Evolutionary conservation across 2,329 filamentous ascomycete genomes (phyloP).

Genomic region (Talaromyces sp.): DNA sequence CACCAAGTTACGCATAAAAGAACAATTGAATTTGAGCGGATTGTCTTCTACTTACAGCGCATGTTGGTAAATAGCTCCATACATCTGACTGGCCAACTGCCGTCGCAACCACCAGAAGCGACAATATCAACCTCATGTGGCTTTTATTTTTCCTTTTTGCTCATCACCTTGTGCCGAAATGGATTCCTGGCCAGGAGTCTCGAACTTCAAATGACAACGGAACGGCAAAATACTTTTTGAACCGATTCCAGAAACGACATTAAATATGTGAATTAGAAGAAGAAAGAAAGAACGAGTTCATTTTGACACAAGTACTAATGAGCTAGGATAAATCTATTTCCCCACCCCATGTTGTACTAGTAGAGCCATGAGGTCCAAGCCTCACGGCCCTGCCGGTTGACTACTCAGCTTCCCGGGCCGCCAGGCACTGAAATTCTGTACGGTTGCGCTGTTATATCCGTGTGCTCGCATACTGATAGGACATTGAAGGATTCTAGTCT

Average conservation of each 20-base stretch:
- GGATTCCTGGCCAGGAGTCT: not conserved
- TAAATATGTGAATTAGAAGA: not conserved
- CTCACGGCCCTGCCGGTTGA: not conserved
- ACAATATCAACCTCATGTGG: not conserved
- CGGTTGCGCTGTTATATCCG: not conserved
- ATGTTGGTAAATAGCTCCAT: slow-evolving; percentile 10
- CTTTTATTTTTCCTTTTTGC: not conserved
- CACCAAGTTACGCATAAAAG: not conserved
- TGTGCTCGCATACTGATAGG: not conserved
- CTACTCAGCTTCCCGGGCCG: not conserved
- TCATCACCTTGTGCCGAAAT: not conserved
- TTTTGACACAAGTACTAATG: not conserved
- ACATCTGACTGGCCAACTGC: not conserved
- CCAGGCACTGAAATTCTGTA: not conserved
- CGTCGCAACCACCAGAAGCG: not conserved
- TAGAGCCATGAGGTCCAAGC: not conserved
- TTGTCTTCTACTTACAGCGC: slow-evolving; percentile 5
- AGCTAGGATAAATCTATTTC: not conserved
- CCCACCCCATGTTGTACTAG: not conserved
- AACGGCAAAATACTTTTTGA: not conserved
- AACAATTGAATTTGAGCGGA: not conserved
- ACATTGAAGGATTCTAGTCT: not conserved
- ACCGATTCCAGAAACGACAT: not conserved
- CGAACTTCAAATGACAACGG: too few species aligned
- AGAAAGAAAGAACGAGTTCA: not conserved